Percentiles rank a stretch among this genome's conserved stretches.
Conservation (phyloP, 768 basidiomycete species). For the Hebeloma cylindrosporum region DNA sequence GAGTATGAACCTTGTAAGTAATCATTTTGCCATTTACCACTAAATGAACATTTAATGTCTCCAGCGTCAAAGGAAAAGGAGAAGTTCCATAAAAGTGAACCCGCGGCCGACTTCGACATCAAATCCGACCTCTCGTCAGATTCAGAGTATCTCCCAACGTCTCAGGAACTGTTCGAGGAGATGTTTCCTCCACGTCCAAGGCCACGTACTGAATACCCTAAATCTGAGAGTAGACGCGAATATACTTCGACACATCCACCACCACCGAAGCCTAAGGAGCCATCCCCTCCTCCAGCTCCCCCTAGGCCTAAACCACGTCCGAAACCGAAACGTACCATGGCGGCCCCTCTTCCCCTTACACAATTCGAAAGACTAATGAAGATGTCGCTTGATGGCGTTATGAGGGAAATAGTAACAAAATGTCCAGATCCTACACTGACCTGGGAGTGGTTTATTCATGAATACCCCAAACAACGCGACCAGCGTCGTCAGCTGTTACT, state of each 20-base stretch:
- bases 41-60: no score
- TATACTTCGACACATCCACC: conserved; percentile 4
- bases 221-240: background rate
- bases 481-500: conserved; percentile 3
- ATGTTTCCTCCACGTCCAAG: background rate
- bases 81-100: background rate
- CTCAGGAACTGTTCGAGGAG: background rate
- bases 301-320: background rate
- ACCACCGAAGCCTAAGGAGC: background rate
- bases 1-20: conserved; percentile 5
- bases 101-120: no score
- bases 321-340: background rate
- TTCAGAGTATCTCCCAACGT: background rate
- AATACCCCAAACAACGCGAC: conserved; percentile 1
- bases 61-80: background rate
- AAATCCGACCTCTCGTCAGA: background rate
- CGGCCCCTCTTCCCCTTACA: background rate
- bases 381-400: background rate
- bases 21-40: background rate
- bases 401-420: background rate
- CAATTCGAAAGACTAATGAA: conserved; percentile 2
- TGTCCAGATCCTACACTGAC: background rate
- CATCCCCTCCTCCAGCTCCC: background rate
- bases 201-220: background rate
- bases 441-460: background rate